phyloP scores from a whole-genome alignment of 768 basidiomycete genomes.

The Hypholoma fasciculare region DNA sequence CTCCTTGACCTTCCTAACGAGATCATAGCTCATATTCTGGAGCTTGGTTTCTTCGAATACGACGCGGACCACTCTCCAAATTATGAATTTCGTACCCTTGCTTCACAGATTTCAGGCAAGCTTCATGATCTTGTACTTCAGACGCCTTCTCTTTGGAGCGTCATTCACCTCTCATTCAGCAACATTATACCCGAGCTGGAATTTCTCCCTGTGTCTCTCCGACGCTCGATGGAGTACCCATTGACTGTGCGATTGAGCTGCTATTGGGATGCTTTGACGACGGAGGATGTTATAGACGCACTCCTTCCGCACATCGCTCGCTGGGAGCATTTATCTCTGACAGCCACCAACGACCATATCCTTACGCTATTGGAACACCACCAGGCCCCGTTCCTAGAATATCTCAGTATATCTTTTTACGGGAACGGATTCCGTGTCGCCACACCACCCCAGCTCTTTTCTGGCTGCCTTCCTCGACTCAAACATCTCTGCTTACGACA shows the following conservation, averaged over 20 bases:
- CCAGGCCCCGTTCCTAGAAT: conserved; percentile 21
- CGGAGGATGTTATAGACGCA: conserved; percentile 20
- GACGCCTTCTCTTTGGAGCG: conserved; percentile 33
- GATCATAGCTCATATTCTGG: conserved; percentile 27
- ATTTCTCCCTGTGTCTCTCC: conserved; percentile 22
- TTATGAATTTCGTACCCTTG: conserved; percentile 16
- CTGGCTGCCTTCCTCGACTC: conserved; percentile 22
- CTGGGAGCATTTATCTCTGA: conserved; percentile 27
- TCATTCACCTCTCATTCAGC: conserved; percentile 24
- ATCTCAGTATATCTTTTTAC: conserved; percentile 25
- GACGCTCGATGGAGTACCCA: conserved; percentile 27
- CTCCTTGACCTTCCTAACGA: conserved; percentile 27
- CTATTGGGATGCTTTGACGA: conserved; percentile 25
- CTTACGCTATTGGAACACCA: conserved; percentile 22
- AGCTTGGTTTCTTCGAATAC: conserved; percentile 23
- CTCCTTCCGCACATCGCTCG: conserved; percentile 28
- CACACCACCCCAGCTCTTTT: conserved; percentile 19
- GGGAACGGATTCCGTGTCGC: conserved; percentile 18
- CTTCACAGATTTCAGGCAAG: conserved; percentile 21
- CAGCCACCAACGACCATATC: conserved; percentile 20
- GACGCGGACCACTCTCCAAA: conserved; percentile 11
- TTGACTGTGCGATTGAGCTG: conserved; percentile 28
- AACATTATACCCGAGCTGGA: conserved; percentile 21
- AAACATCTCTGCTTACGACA: conserved; percentile 26
- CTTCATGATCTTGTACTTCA: conserved; percentile 22